Evolutionary conservation across 1,284 basidiomycete genomes (phyloP), one percentile per base, ranked within the genome.

Genomic region (Fomes fomentarius): DNA sequence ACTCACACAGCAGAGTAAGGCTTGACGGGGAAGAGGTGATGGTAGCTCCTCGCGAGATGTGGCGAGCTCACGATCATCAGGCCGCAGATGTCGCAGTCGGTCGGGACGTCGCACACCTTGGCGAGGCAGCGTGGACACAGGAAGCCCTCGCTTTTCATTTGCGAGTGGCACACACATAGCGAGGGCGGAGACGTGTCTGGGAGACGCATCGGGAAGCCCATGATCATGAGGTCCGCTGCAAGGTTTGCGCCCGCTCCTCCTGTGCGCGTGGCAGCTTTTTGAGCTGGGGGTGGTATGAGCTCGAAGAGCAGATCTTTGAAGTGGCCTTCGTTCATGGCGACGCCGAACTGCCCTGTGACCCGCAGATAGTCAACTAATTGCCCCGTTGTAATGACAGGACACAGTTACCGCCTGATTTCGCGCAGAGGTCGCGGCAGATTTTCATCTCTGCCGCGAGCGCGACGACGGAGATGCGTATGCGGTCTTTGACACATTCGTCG

Each of bases 61-160:
- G 97, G 96, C 51, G 93, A 94, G 74, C 93, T 96, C 60, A 99
- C 96, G 60, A 99, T 93, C 85, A 98, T 98, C 61, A 99, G 78
- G 2, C 94, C 94, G 67, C 96, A 99, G 26, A 98, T 89, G 65
- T 96, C 92, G 69, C 96, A 99, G 69, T 99, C 97, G 6, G 96
- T 99, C 34, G 96, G 96, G 2, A 98, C 94, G 66, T 99, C 96
- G 78, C 96, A 99, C 33, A 98, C 82, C 77, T 96, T 94, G 48
- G 90, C 85, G 37, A 86, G 81, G 69, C 96, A 99, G 24, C 96
- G 83, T 3, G 96, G 97, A 70, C 96, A 99, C 14, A 97, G 79
- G 74, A 96, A 99, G 4, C 96, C 97, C 58, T 91, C 89, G 63
- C 86, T 87, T 71, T 90, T 91, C 66, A 98, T 77, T 58, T 94